Conservation (phyloP, 2,329 filamentous ascomycete genomes). For the Fusarium decemcellulare region DNA sequence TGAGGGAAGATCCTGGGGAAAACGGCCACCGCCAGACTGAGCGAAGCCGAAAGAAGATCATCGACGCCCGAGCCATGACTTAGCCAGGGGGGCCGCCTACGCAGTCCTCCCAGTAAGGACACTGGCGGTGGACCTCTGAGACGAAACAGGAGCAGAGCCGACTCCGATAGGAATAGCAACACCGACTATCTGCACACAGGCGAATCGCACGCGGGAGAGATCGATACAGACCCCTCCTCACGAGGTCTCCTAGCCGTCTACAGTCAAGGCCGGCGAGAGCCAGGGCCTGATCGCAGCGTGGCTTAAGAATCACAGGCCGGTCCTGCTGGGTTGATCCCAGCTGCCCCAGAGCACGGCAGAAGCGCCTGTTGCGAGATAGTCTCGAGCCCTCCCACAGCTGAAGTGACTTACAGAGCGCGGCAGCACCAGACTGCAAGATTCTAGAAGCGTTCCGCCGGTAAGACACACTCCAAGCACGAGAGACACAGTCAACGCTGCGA, state of each 20-base stretch:
- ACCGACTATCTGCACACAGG: conserved; percentile 1
- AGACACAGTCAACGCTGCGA: conserved; percentile 17
- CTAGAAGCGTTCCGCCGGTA: conserved; percentile 36
- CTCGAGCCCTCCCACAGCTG: not conserved
- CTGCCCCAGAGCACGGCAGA: conserved; percentile 10
- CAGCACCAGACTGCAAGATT: conserved; percentile 20
- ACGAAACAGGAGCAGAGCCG: conserved; percentile 5
- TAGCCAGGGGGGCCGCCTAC: conserved; percentile 25
- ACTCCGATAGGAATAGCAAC: conserved; percentile 42
- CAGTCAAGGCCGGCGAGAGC: conserved; percentile 30
- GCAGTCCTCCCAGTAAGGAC: conserved; percentile 26
- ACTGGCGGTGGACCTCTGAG: conserved; percentile 11
- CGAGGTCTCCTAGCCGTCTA: conserved; percentile 36
- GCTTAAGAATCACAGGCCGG: conserved; percentile 46
- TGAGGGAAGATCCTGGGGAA: conserved; percentile 33
- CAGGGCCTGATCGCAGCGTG: conserved; percentile 44
- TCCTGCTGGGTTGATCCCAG: conserved; percentile 42
- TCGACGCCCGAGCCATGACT: conserved; percentile 21
- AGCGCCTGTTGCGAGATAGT: conserved; percentile 5
- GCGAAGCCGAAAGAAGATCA: conserved; percentile 38
- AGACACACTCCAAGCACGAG: not conserved
- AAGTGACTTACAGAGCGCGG: conserved; percentile 15
- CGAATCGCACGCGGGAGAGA: conserved; percentile 30
- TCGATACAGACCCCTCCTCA: conserved; percentile 37
- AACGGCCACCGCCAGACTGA: conserved; percentile 35